Base-by-base conservation (phyloP, 139 green algal genomes). In the Chlamydomonas sp. region DNA sequence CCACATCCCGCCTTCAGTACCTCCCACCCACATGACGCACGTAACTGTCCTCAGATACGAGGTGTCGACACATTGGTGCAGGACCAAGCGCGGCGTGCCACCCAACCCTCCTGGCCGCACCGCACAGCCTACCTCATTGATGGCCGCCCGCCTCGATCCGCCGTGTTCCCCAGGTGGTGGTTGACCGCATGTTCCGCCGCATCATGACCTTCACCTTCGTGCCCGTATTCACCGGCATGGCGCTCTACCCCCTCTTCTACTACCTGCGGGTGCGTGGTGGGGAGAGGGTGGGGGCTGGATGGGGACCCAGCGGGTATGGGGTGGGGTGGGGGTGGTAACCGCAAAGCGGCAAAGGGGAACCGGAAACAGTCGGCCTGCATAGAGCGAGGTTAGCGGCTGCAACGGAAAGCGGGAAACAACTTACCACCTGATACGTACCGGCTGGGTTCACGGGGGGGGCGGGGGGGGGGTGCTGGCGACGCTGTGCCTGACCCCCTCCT, bases 141-240 rank as follows among this genome's bases (percentile, higher is more conserved):
- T 17, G 57, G 15, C 15, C 31, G 18, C 9, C 18, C 71, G 57
- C 31, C 82, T 72, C 57, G 60, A 31, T 85, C 78, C 31, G 57
- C 20, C 57, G 62, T 16, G 57, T 63, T 2, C 67, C 58, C 20
- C 86, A 93, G 89, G 91, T 92, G 2, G 91, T 93, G 20, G 91
- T 92, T 3, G 92, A 97, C 90, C 88, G 95, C 68, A 97, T 98
- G 91, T 93, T 98, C 63, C 80, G 84, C 20, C 93, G 96, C 15
- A 96, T 97, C 6, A 63, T 96, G 12, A 86, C 92, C 0, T 97
- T 94, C 85, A 85, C 92, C 6, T 92, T 91, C 16, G 9, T 92
- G n/a, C 95, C 96, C 69, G 88, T 97, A 5, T 81, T 92, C 17
- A 69, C 86, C 2, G 95, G 93, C 61, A 81, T 97, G 61, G 61